Base-by-base conservation (phyloP, 176 grass and related monocot genomes). In the Bromus sterilis region DNA sequence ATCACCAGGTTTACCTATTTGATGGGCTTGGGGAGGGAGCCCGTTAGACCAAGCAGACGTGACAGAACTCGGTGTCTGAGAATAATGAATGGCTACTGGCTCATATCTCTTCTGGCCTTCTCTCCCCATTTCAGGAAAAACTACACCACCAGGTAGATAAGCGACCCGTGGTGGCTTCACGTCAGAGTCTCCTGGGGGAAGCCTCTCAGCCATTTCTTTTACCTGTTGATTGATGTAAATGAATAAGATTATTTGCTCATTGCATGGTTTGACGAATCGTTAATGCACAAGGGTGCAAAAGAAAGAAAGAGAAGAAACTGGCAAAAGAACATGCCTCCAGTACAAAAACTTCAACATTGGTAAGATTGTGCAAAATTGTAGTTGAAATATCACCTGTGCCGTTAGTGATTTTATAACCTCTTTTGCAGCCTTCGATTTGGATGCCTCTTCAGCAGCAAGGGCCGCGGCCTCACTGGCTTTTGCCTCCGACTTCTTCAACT, bases 351-450 rank as follows among this genome's bases (percentile, higher is more conserved):
- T 4, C 11, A 30, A 35, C 4, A 75, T 57, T 7, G 9, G 36
- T 37, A 75, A 63, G 23, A 77, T 2, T 16, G 35, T 33, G 3
- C 5, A 39, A 72, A 26, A 32, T 18, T 37, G 16, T 49, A 31
- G 13, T 15, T 29, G 7, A 41, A 83, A 83, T 36, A 64, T 46
- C 84, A 95, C 96, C 96, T 98, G 90, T 37, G 93, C 89, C 40
- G 93, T 95, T 51, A 98, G 75, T 37, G 96, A 88, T 78, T 98
- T 98, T 85, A 98, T 98, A 14, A 91, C 95, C 56, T 98, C 95
- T 57, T 98, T 98, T 39, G 95, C 88, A 43, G 90, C 86, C 78
- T 89, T 91, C 0, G 91, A 90, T 85, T 93, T 98, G 40, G 90
- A 87, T 66, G 83, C 89, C 74, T 98, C 96, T 79, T 95, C 93